phyloP scores from a whole-genome alignment of 352 stramenopile genomes.

The Globisporangium takayamanum region DNA sequence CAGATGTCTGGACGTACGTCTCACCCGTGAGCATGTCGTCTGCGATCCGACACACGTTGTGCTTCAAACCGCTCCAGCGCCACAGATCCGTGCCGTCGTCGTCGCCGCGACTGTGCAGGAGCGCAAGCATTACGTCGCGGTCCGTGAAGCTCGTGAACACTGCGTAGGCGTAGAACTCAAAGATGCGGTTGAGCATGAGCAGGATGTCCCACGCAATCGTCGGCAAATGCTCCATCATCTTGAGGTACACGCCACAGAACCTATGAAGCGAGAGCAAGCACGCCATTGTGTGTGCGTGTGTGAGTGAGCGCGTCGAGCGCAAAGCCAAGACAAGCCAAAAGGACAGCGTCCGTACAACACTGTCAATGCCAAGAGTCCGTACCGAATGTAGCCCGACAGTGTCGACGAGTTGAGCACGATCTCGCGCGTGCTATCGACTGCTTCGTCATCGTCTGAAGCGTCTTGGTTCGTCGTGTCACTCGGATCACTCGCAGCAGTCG shows the following conservation, averaged over 20 bases:
- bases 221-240: conserved; percentile 83
- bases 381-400: conserved; percentile 67
- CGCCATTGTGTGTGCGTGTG: not conserved
- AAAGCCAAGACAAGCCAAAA: not conserved
- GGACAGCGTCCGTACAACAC: not conserved
- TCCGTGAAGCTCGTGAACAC: conserved; percentile 65
- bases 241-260: conserved; percentile 77
- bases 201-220: conserved; percentile 68
- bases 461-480: not conserved
- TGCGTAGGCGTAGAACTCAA: conserved; percentile 76
- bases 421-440: conserved; percentile 26
- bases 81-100: conserved; percentile 19
- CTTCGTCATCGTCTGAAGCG: not conserved
- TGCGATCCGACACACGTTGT: conserved; percentile 45
- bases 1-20: conserved; percentile 38
- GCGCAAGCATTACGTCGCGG: conserved; percentile 32
- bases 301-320: not conserved
- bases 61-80: conserved; percentile 35
- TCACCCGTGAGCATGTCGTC: conserved; percentile 43
- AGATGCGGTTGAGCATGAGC: conserved; percentile 61
- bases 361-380: conserved; percentile 1
- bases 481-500: not conserved
- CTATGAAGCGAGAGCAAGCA: conserved; percentile 15
- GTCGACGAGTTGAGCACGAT: conserved; percentile 71
- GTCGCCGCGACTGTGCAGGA: conserved; percentile 31